A percentile compares a stretch with the other conserved stretches of the same genome.
phyloP scores from a whole-genome alignment of 1,139 yeast species.

The Chernovozyma sophiae-reginae region DNA sequence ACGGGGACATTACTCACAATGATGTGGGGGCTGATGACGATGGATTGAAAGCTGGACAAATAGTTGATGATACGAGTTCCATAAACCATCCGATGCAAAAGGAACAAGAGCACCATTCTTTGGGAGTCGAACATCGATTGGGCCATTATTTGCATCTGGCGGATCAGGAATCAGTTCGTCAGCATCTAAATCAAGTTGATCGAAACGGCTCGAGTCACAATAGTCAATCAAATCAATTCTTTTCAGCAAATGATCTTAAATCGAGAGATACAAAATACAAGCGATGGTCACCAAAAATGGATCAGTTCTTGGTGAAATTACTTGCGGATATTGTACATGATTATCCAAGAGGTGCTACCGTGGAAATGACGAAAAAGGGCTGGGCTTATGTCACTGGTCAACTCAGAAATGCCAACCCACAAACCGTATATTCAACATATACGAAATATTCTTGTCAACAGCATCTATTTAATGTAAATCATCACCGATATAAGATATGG shows the following conservation, averaged over 20 bases:
- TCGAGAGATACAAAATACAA: conserved; percentile 37
- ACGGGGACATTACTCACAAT: neutral
- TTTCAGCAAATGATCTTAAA: conserved; percentile 28
- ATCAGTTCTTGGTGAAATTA: conserved; percentile 30
- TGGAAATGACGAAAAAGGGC: conserved; percentile 33
- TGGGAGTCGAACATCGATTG: neutral
- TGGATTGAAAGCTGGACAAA: neutral
- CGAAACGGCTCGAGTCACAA: neutral
- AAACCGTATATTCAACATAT: conserved; percentile 40
- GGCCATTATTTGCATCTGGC: neutral
- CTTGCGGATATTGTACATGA: conserved; percentile 37
- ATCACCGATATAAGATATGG: conserved; percentile 36
- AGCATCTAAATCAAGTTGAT: neutral
- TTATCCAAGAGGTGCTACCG: conserved; percentile 27
- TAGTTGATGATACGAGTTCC: no score
- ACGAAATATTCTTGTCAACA: conserved; percentile 42
- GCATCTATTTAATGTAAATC: conserved; percentile 35
- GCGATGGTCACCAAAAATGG: conserved; percentile 42
- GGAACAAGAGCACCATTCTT: neutral
- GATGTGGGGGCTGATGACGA: neutral
- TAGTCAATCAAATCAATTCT: neutral
- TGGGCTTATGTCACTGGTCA: conserved; percentile 41
- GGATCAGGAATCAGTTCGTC: neutral
- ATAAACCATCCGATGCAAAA: no score
- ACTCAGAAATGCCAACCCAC: conserved; percentile 35